phyloP scores from a whole-genome alignment of 179 eudicot genomes.

The Amaranthus tricolor region DNA sequence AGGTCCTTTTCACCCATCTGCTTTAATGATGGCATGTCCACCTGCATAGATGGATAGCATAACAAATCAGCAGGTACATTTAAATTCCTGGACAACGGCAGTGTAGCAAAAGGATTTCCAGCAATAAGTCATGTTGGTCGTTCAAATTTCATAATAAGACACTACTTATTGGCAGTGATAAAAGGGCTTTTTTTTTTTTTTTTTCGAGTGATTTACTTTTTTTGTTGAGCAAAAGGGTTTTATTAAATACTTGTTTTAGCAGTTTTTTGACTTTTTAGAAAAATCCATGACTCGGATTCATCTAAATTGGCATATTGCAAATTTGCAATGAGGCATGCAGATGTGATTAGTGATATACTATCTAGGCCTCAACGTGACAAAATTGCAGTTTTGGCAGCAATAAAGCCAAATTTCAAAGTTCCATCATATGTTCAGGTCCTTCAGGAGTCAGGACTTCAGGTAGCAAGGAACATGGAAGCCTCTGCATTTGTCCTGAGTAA shows the following conservation, averaged over 20 bases:
- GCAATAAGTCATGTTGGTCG: no score
- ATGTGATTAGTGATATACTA: no score
- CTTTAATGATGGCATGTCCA: constrained; percentile 39
- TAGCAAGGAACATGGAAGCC: background rate
- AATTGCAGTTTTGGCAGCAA: background rate
- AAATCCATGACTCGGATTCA: no score
- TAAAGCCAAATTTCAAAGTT: background rate
- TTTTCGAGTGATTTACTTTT: no score
- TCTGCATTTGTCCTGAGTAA: background rate
- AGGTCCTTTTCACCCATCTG: constrained; percentile 42
- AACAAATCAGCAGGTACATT: background rate
- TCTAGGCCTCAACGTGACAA: background rate
- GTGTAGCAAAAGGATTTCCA: background rate
- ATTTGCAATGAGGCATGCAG: background rate
- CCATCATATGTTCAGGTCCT: no score
- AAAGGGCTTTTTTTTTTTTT: background rate
- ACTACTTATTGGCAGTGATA: background rate
- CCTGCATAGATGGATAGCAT: constrained; percentile 17
- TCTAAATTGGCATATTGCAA: no score
- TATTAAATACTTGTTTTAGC: background rate
- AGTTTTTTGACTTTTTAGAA: background rate
- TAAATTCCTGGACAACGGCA: background rate
- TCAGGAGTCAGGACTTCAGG: no score
- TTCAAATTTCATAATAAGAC: no score
- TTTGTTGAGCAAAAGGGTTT: no score